Evolutionary conservation across 495 filamentous ascomycete species (phyloP).

Genomic region (Pyrenula aspistea): DNA sequence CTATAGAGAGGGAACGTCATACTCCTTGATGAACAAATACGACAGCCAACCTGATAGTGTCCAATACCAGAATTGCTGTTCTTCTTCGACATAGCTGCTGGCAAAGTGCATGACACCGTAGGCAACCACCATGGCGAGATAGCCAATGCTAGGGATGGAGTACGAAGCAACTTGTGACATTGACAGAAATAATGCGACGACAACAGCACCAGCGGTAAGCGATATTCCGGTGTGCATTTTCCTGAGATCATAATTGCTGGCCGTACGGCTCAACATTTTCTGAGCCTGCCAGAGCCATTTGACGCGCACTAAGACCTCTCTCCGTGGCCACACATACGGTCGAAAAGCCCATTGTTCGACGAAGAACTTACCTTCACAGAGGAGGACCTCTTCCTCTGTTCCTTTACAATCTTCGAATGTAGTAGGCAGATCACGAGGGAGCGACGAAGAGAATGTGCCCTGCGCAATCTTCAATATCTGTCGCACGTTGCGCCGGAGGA

Average conservation of each 20-base stretch:
- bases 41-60: constrained; percentile 63
- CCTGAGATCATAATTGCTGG: constrained; percentile 76
- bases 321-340: too few species aligned
- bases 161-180: constrained; percentile 5
- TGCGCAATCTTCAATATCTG: constrained; percentile 67
- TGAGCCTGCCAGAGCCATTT: constrained; percentile 25
- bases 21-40: constrained; percentile 42
- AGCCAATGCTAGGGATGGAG: constrained; percentile 10
- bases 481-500: constrained; percentile 34
- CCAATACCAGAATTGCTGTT: constrained; percentile 99
- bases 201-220: constrained; percentile 29
- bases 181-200: constrained; percentile 16
- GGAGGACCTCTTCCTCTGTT: constrained; percentile 47
- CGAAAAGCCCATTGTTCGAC: not conserved
- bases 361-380: constrained; percentile 28
- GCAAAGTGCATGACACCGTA: constrained; percentile 93
- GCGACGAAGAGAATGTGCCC: constrained; percentile 35
- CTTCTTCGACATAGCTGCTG: constrained; percentile 94
- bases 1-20: not conserved
- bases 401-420: constrained; percentile 8
- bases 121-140: constrained; percentile 25
- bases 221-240: constrained; percentile 43
- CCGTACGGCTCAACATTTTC: constrained; percentile 66
- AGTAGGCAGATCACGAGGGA: constrained; percentile 1
- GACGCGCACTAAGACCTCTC: not conserved